Evolutionary conservation across 805 yeast genomes (phyloP).

Genomic region (Metschnikowia noctiluminum): DNA sequence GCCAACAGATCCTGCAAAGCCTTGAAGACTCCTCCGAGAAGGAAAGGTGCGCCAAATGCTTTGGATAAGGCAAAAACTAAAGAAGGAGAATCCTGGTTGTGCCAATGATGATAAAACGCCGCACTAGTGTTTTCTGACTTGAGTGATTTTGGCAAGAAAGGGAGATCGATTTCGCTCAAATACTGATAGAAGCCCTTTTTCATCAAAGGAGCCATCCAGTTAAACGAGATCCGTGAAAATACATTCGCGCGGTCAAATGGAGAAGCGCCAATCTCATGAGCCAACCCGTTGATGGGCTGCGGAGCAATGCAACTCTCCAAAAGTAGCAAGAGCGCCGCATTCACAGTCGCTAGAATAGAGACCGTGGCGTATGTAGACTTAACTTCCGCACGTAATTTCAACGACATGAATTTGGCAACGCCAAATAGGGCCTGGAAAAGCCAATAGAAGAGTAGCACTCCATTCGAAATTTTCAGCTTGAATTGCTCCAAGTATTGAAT

Average conservation of each 20-base stretch:
- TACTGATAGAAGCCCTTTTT: slow-evolving; percentile 65
- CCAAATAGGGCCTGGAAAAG: slow-evolving; percentile 50
- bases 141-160: slow-evolving; percentile 68
- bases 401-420: slow-evolving; percentile 41
- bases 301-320: slow-evolving; percentile 44
- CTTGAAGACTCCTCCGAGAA: slow-evolving; percentile 71
- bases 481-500: slow-evolving; percentile 72
- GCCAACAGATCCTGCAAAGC: slow-evolving; percentile 73
- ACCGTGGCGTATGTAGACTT: slow-evolving; percentile 21
- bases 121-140: slow-evolving; percentile 51
- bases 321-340: slow-evolving; percentile 38
- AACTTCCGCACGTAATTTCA: slow-evolving; percentile 32
- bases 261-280: slow-evolving; percentile 8
- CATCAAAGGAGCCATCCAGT: slow-evolving; percentile 91
- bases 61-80: slow-evolving; percentile 56
- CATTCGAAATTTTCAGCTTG: slow-evolving; percentile 61
- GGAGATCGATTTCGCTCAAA: slow-evolving; percentile 63
- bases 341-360: slow-evolving; percentile 33
- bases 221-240: slow-evolving; percentile 72
- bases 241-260: slow-evolving; percentile 42
- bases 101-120: slow-evolving; percentile 60
- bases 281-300: slow-evolving; percentile 15
- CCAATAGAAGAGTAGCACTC: slow-evolving; percentile 76
- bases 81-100: slow-evolving; percentile 50
- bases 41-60: slow-evolving; percentile 73